Conservation (phyloP, 2,329 filamentous ascomycete genomes). For the Cytospora schulzeri region DNA sequence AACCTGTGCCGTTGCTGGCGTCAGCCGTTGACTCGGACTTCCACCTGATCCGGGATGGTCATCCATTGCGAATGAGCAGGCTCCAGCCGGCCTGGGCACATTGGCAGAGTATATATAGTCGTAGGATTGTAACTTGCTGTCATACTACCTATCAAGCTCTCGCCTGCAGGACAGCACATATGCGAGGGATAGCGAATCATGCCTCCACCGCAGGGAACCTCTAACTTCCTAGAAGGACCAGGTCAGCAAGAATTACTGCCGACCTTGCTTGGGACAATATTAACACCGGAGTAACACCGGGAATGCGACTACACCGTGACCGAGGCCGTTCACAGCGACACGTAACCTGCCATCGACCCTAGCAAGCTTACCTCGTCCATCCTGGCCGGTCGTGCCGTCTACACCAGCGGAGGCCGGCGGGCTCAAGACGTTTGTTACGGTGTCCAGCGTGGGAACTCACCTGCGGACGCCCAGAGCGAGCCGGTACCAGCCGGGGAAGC, state of each 20-base stretch:
- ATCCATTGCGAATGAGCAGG: too few relatives aligned
- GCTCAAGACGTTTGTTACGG: conserved; percentile 45
- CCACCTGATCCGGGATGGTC: too few relatives aligned
- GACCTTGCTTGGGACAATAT: background rate
- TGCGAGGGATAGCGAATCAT: background rate
- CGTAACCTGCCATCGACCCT: conserved; percentile 20
- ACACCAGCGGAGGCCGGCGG: conserved; percentile 15
- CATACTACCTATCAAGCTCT: too few relatives aligned
- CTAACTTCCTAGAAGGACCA: conserved; percentile 16
- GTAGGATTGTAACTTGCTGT: too few relatives aligned
- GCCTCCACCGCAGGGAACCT: conserved; percentile 15
- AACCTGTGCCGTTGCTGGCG: too few relatives aligned
- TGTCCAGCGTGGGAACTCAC: conserved; percentile 44
- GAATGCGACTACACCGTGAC: conserved; percentile 19
- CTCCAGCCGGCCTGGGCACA: too few relatives aligned
- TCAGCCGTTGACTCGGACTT: too few relatives aligned
- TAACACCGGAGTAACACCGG: background rate
- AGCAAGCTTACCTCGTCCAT: conserved; percentile 3
- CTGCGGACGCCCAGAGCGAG: conserved; percentile 35
- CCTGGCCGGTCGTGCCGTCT: conserved; percentile 11
- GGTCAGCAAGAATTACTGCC: background rate
- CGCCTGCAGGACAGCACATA: background rate
- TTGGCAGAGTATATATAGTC: too few relatives aligned
- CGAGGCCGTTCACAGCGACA: conserved; percentile 16
- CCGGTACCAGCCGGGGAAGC: conserved; percentile 48